These are phyloP conservation scores for Nitzschia sp. DNA, from an alignment of 108 stramenopile species.

Conservation along the genomic window DNA sequence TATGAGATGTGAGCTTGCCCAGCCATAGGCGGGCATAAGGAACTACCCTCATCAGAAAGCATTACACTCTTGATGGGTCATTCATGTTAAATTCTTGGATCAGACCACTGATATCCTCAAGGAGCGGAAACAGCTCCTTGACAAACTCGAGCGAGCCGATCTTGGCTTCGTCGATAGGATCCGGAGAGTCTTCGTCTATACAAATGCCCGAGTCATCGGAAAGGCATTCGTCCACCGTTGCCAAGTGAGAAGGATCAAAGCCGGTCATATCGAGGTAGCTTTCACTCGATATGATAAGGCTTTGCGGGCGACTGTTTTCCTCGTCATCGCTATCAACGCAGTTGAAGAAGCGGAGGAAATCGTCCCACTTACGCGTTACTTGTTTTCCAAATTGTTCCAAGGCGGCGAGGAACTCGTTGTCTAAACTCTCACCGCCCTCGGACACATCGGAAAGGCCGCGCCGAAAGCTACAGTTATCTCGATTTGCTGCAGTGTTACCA, in stretches of 20 bases:
- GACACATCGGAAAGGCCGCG: background rate
- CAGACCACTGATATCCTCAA: constrained; percentile 46
- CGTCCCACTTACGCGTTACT: constrained; percentile 38
- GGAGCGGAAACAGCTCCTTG: constrained; percentile 32
- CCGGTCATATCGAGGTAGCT: constrained; percentile 25
- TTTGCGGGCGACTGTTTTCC: constrained; percentile 13
- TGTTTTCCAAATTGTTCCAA: constrained; percentile 30
- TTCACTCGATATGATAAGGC: constrained; percentile 28
- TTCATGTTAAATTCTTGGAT: constrained; percentile 69
- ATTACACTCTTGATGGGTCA: constrained; percentile 66
- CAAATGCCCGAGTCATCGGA: background rate
- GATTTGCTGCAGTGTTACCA: background rate
- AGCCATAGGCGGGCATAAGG: no score
- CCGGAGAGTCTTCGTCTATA: background rate
- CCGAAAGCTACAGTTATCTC: no score
- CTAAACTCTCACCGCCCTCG: constrained; percentile 6
- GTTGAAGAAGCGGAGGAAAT: constrained; percentile 26
- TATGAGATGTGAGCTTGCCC: no score
- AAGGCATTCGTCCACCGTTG: constrained; percentile 1
- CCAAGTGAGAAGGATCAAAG: constrained; percentile 3
- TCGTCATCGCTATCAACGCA: constrained; percentile 27
- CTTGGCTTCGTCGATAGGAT: constrained; percentile 27
- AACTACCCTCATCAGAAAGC: background rate
- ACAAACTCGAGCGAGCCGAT: constrained; percentile 32
- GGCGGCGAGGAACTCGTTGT: constrained; percentile 32